These are phyloP conservation scores for Xylaria sp. DNA, from an alignment of 2,329 filamentous ascomycete species.

Conservation along the genomic window DNA sequence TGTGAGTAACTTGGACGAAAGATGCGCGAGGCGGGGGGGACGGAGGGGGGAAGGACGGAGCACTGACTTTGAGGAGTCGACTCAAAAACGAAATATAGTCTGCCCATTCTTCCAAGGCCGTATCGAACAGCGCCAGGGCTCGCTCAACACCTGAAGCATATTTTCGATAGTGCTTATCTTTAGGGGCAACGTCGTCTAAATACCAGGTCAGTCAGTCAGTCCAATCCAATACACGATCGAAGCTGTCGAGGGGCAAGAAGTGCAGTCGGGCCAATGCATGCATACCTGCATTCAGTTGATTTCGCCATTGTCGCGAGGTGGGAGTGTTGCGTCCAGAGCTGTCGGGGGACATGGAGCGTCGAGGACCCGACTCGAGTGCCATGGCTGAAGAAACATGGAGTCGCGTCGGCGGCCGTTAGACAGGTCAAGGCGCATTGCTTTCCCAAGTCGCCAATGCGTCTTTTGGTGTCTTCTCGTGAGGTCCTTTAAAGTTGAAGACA, in stretches of 20 bases:
- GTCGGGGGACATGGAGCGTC: slow-evolving; percentile 76
- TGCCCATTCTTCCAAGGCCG: slow-evolving; percentile 95
- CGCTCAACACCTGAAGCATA: slow-evolving; percentile 91
- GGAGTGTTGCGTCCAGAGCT: slow-evolving; percentile 86
- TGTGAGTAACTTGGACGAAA: slow-evolving; percentile 42
- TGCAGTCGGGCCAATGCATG: slow-evolving; percentile 33
- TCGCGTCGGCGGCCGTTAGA: slow-evolving; percentile 36
- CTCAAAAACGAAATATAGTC: slow-evolving; percentile 98
- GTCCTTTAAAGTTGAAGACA: slow-evolving; percentile 34
- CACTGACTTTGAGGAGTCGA: slow-evolving; percentile 81
- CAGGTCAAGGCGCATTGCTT: slow-evolving; percentile 46
- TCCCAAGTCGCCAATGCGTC: slow-evolving; percentile 40
- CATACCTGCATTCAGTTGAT: slow-evolving; percentile 80
- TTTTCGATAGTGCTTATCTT: slow-evolving; percentile 80
- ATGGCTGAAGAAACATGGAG: slow-evolving; percentile 55
- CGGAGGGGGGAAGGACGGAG: background rate
- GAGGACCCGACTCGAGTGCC: slow-evolving; percentile 70
- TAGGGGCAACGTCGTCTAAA: slow-evolving; percentile 64
- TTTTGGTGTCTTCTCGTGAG: slow-evolving; percentile 17
- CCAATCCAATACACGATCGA: background rate
- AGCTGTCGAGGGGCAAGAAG: background rate
- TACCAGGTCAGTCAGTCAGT: slow-evolving; percentile 33
- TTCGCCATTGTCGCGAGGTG: slow-evolving; percentile 78
- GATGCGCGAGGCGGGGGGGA: slow-evolving; percentile 3
- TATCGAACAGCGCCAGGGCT: slow-evolving; percentile 89